These are phyloP conservation scores for Fistulifera solaris DNA, from an alignment of 108 stramenopile genomes.

Conservation along the genomic window DNA sequence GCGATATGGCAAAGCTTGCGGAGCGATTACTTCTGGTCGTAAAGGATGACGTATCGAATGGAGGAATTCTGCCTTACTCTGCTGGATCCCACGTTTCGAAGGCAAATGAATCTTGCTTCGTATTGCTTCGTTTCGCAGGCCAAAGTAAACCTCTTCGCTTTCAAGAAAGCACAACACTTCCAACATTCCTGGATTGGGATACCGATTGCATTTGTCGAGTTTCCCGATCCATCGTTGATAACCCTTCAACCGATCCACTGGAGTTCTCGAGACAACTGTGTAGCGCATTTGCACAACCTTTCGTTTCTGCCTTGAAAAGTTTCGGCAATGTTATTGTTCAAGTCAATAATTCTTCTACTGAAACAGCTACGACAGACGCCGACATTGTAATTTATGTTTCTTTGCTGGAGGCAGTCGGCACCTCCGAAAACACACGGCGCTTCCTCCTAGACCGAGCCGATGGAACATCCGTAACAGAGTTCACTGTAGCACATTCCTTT, in stretches of 20 bases:
- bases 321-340: slow-evolving; percentile 11
- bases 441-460: not conserved
- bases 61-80: not conserved
- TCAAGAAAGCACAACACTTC: slow-evolving; percentile 76
- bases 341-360: slow-evolving; percentile 17
- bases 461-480: slow-evolving; percentile 33
- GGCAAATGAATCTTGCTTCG: slow-evolving; percentile 25
- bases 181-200: slow-evolving; percentile 76
- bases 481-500: slow-evolving; percentile 62
- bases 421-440: not conserved
- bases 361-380: not conserved
- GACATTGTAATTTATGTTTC: not conserved
- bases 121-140: slow-evolving; percentile 54
- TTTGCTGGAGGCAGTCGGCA: too few species aligned
- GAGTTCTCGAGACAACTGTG: slow-evolving; percentile 43
- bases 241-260: slow-evolving; percentile 2
- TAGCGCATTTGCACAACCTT: slow-evolving; percentile 34
- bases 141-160: slow-evolving; percentile 53
- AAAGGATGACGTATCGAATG: slow-evolving; percentile 2
- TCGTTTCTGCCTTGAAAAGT: slow-evolving; percentile 31
- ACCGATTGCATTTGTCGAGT: slow-evolving; percentile 68
- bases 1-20: slow-evolving; percentile 37
- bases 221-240: slow-evolving; percentile 16
- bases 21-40: slow-evolving; percentile 22
- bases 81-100: not conserved